Conservation (phyloP, 2,329 filamentous ascomycete species). For the Sclerotinia trifoliorum region DNA sequence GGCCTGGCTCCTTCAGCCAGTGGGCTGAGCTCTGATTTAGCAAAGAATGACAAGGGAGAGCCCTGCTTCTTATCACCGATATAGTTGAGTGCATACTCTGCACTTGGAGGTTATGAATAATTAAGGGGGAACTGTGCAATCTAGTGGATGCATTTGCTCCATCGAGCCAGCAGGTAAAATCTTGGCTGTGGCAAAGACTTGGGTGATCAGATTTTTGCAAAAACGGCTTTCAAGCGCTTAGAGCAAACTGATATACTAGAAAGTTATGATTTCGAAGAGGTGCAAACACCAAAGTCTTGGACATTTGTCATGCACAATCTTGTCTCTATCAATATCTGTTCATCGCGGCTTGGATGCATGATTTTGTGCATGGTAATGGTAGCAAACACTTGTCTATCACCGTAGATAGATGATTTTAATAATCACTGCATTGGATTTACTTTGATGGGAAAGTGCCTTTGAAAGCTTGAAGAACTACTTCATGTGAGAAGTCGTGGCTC, state of each 20-base stretch:
- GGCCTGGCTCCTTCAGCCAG: not conserved
- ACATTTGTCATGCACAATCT: not conserved
- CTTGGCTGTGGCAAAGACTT: not conserved
- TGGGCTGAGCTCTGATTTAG: too few species aligned
- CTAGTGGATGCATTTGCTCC: not conserved
- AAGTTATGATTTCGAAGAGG: not conserved
- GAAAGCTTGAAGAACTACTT: not conserved
- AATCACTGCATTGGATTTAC: not conserved
- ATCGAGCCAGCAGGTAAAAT: not conserved
- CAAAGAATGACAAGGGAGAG: not conserved
- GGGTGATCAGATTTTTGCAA: too few species aligned
- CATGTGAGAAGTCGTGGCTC: not conserved
- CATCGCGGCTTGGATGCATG: not conserved
- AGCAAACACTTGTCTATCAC: conserved; percentile 9
- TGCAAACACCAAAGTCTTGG: not conserved
- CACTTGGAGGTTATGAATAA: not conserved
- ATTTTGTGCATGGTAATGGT: not conserved
- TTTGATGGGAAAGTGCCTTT: not conserved
- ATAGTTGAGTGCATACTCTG: not conserved
- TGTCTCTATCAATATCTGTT: not conserved
- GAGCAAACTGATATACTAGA: not conserved
- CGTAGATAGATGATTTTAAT: not conserved
- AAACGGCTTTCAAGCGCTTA: not conserved
- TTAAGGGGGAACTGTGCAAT: too few species aligned
- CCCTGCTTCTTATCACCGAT: not conserved